A percentile compares a stretch with the other conserved stretches of the same genome.
Conservation (phyloP, 2,329 filamentous ascomycete species). For the Sclerotinia spermophila region DNA sequence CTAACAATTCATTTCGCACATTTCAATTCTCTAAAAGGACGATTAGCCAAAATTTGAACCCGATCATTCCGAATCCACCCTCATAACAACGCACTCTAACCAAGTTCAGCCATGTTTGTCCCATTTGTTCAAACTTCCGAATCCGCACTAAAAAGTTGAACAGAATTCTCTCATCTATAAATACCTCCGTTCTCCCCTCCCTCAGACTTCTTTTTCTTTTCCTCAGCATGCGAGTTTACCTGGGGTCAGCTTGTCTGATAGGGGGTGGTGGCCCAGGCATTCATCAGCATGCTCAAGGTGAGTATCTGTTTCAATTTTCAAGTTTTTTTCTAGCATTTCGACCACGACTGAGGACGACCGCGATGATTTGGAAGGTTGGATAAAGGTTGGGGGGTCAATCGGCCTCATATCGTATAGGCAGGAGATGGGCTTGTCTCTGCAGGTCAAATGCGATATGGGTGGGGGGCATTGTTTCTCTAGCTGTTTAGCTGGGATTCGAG, state of each 20-base stretch:
- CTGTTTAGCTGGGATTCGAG: neutral
- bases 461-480: neutral
- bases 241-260: neutral
- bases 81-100: neutral
- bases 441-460: constrained; percentile 70
- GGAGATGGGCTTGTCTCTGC: constrained; percentile 40
- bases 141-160: neutral
- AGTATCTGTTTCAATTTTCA: neutral
- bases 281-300: neutral
- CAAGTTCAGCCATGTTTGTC: neutral
- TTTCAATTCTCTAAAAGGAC: neutral
- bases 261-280: neutral
- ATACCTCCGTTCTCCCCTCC: too few species aligned
- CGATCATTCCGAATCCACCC: neutral
- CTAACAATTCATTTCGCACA: neutral
- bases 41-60: neutral
- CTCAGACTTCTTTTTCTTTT: neutral
- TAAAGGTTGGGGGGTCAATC: neutral
- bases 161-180: neutral
- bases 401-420: neutral
- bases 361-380: neutral
- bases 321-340: neutral
- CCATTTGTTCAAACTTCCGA: neutral
- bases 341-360: neutral
- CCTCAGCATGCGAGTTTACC: neutral